phyloP scores from a whole-genome alignment of 371 early-diverging fungal genomes.

The Apophysomyces elegans region DNA sequence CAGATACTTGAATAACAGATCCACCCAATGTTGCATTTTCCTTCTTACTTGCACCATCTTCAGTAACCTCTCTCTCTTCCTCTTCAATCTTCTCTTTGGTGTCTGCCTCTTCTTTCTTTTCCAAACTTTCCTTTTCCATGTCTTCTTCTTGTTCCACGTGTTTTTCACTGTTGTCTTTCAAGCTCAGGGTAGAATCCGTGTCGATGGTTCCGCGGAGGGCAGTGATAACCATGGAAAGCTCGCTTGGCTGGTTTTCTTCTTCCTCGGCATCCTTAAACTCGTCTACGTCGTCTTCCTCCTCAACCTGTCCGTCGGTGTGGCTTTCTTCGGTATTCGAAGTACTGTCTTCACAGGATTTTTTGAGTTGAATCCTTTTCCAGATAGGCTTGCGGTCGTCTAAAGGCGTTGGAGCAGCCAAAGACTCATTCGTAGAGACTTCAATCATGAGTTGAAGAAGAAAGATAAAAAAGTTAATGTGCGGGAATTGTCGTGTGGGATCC shows the following conservation, averaged over 20 bases:
- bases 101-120: conserved; percentile 1
- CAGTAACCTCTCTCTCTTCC: conserved; percentile 14
- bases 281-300: neutral
- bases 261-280: conserved; percentile 9
- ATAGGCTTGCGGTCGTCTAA: conserved; percentile 18
- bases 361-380: conserved; percentile 17
- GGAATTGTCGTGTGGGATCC: conserved; percentile 8
- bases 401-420: conserved; percentile 10
- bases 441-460: conserved; percentile 9
- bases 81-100: neutral
- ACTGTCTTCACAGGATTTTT: neutral
- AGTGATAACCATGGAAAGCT: conserved; percentile 21
- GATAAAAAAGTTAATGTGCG: conserved; percentile 2
- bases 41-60: neutral
- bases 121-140: neutral
- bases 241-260: conserved; percentile 17
- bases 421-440: conserved; percentile 15
- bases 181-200: conserved; percentile 9
- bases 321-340: neutral
- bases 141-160: conserved; percentile 14
- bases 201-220: conserved; percentile 23
- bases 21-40: no score
- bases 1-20: neutral
- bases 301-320: neutral
- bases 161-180: neutral